Percentiles rank a stretch among this genome's conserved stretches.
Evolutionary conservation across 2,329 filamentous ascomycete species (phyloP).

Genomic region (Xenosphaeropsis pyriputrescens): DNA sequence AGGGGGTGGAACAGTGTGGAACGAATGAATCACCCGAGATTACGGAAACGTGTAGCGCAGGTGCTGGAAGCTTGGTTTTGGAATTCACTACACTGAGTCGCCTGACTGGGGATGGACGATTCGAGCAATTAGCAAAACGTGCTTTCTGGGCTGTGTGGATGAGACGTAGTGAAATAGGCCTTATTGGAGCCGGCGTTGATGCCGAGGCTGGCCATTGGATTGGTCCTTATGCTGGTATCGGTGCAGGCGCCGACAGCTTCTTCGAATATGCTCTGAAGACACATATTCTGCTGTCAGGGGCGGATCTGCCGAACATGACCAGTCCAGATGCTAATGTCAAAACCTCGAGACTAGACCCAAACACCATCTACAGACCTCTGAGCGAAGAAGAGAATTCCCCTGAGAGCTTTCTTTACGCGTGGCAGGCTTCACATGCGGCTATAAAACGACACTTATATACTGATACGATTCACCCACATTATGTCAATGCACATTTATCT

Average conservation of each 20-base stretch:
- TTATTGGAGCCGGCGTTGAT: constrained; percentile 86
- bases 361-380: constrained; percentile 42
- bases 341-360: constrained; percentile 43
- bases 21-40: constrained; percentile 40
- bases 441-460: constrained; percentile 90
- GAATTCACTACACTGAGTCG: constrained; percentile 88
- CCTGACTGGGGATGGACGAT: constrained; percentile 73
- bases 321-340: constrained; percentile 10
- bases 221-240: constrained; percentile 79
- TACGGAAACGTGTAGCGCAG: constrained; percentile 92
- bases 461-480: constrained; percentile 74
- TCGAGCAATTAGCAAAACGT: constrained; percentile 76
- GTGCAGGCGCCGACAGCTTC: constrained; percentile 93
- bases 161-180: constrained; percentile 66
- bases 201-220: constrained; percentile 86
- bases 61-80: constrained; percentile 86
- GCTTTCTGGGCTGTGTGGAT: constrained; percentile 98
- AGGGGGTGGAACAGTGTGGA: constrained; percentile 25
- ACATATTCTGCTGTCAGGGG: constrained; percentile 75
- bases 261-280: constrained; percentile 97
- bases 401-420: constrained; percentile 66
- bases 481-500: constrained; percentile 76
- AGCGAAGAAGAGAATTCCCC: constrained; percentile 53
- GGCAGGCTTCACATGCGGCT: constrained; percentile 73
- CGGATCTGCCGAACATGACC: constrained; percentile 37